Conservation (phyloP, 805 yeast species). For the Blastobotrys terrestris region DNA sequence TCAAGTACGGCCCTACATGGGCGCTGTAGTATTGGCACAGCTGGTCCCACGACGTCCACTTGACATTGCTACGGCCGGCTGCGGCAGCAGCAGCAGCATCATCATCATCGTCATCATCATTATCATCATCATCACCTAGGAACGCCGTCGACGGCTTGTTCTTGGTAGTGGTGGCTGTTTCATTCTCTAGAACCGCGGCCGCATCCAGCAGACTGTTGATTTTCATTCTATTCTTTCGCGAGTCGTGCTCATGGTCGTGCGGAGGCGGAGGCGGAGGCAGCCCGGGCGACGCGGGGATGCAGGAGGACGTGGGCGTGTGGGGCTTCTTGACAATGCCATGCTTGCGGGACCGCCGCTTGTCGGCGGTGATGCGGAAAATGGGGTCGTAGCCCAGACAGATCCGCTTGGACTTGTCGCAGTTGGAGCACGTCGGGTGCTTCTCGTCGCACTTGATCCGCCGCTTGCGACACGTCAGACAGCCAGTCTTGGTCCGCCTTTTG, state of each 20-base stretch:
- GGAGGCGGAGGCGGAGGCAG: background rate
- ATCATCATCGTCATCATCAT: no score
- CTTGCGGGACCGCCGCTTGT: constrained; percentile 10
- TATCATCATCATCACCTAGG: no score
- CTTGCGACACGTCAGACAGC: constrained; percentile 67
- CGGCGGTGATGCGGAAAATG: constrained; percentile 20
- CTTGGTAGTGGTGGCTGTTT: background rate
- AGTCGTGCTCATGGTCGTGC: background rate
- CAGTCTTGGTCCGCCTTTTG: constrained; percentile 55
- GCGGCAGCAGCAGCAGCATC: no score
- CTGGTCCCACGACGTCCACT: constrained; percentile 20
- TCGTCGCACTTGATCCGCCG: constrained; percentile 74
- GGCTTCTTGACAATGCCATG: constrained; percentile 2
- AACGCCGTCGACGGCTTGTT: background rate
- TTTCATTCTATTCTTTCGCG: constrained; percentile 13
- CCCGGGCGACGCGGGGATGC: background rate
- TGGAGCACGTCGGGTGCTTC: constrained; percentile 59
- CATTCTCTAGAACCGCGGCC: constrained; percentile 17
- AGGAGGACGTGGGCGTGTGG: background rate
- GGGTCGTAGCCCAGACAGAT: constrained; percentile 63
- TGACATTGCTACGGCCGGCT: background rate
- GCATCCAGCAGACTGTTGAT: constrained; percentile 22
- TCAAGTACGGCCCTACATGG: constrained; percentile 22
- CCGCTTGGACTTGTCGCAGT: constrained; percentile 60
- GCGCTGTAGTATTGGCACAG: constrained; percentile 19